Evolutionary conservation across 2,329 filamentous ascomycete species (phyloP).

Genomic region (Paracoccidioides lutzii): DNA sequence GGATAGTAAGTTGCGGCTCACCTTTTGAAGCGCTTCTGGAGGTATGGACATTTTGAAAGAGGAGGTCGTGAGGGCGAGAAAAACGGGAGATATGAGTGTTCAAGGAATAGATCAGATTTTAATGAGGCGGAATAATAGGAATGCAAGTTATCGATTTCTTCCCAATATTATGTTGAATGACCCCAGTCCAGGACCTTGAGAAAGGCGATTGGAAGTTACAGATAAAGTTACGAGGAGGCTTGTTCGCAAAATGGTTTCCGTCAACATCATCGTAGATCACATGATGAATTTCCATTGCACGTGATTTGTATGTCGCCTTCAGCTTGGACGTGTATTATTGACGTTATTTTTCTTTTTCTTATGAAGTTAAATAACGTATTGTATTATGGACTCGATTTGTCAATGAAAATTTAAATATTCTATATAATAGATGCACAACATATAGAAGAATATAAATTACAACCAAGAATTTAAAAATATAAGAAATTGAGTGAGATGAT

Average conservation of each 20-base stretch:
- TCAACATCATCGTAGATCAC: background rate
- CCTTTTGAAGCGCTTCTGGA: slow-evolving; percentile 89
- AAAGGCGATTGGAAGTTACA: background rate
- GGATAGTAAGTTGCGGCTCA: slow-evolving; percentile 26
- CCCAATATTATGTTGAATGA: background rate
- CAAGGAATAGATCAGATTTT: background rate
- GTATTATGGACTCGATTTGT: no score
- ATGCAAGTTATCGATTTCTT: background rate
- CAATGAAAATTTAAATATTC: no score
- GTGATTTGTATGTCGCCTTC: background rate
- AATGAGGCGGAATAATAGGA: background rate
- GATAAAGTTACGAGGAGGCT: background rate
- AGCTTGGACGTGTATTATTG: no score
- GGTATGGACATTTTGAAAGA: slow-evolving; percentile 66
- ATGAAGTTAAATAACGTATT: no score
- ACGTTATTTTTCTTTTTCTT: no score
- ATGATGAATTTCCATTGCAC: background rate
- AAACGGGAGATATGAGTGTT: background rate
- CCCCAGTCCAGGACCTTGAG: no score
- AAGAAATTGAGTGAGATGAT: no score
- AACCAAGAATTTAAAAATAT: no score
- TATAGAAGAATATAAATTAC: no score
- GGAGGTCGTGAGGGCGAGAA: background rate
- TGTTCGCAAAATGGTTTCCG: background rate
- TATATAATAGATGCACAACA: no score